phyloP scores from a whole-genome alignment of 2,329 filamentous ascomycete species.

The Orbilia brochopaga region DNA sequence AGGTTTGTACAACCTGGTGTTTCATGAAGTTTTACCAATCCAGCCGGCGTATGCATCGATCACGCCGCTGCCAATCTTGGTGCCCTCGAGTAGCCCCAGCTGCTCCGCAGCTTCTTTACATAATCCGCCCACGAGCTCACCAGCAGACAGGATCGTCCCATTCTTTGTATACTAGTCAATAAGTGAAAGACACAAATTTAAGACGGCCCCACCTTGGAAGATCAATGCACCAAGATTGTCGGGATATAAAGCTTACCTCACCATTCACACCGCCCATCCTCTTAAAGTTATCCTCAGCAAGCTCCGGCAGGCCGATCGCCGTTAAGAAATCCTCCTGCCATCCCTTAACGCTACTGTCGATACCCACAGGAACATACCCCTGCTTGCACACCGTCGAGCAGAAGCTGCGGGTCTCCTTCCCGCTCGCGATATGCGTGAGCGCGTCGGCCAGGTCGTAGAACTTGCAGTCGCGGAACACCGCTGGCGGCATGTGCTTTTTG shows the following conservation, averaged over 20 bases:
- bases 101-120: conserved; percentile 82
- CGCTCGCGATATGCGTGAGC: conserved; percentile 90
- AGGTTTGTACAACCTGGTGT: conserved; percentile 1
- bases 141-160: conserved; percentile 86
- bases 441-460: conserved; percentile 96
- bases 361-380: conserved; percentile 92
- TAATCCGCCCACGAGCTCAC: conserved; percentile 84
- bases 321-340: conserved; percentile 96
- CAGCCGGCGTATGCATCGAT: conserved; percentile 98
- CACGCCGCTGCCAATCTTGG: conserved; percentile 92
- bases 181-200: conserved; percentile 28
- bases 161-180: conserved; percentile 67
- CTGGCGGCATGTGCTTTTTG: conserved; percentile 95
- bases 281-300: conserved; percentile 85
- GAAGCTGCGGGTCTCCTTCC: conserved; percentile 87
- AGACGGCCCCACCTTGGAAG: conserved; percentile 38
- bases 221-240: neutral
- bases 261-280: conserved; percentile 92
- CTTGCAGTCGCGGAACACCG: conserved; percentile 89
- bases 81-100: conserved; percentile 82
- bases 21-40: conserved; percentile 66
- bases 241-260: conserved; percentile 74
- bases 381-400: conserved; percentile 98
- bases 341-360: conserved; percentile 94
- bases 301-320: conserved; percentile 82